These are phyloP conservation scores for Rosa persica DNA, from an alignment of 306 rosid genomes.

Conservation along the genomic window DNA sequence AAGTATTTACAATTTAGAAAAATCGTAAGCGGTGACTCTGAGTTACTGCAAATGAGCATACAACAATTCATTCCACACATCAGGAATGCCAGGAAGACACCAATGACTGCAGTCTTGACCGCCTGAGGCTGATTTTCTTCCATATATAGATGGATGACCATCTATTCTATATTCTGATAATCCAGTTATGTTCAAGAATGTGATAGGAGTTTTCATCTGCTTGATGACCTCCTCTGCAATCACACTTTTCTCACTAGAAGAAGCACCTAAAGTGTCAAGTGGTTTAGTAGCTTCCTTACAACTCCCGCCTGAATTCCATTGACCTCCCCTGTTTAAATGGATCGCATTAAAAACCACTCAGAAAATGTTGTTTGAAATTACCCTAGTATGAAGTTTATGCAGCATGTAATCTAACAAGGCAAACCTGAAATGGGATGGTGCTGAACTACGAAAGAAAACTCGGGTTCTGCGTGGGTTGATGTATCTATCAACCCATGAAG, in stretches of 20 bases:
- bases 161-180: slow-evolving; percentile 75
- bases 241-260: slow-evolving; percentile 48
- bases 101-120: slow-evolving; percentile 96
- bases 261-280: slow-evolving; percentile 38
- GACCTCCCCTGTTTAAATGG: slow-evolving; percentile 65
- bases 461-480: slow-evolving; percentile 58
- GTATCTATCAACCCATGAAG: slow-evolving; percentile 76
- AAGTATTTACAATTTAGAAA: slow-evolving; percentile 12
- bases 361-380: neutral
- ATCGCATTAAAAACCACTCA: slow-evolving; percentile 21
- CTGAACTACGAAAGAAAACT: slow-evolving; percentile 82
- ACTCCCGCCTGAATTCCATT: slow-evolving; percentile 94
- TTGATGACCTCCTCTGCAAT: slow-evolving; percentile 59
- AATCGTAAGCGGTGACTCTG: slow-evolving; percentile 8
- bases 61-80: slow-evolving; percentile 77
- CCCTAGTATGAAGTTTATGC: neutral
- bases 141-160: slow-evolving; percentile 80
- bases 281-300: slow-evolving; percentile 68
- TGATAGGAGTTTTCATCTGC: slow-evolving; percentile 74
- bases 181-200: slow-evolving; percentile 67
- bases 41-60: slow-evolving; percentile 55
- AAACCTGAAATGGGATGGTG: slow-evolving; percentile 98
- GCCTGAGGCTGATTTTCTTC: slow-evolving; percentile 42
- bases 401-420: slow-evolving; percentile 13
- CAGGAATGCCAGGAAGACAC: slow-evolving; percentile 98